Percentiles rank a stretch among this genome's conserved stretches.
Conservation (phyloP, 805 yeast species). For the Barnettozyma sucrosica region DNA sequence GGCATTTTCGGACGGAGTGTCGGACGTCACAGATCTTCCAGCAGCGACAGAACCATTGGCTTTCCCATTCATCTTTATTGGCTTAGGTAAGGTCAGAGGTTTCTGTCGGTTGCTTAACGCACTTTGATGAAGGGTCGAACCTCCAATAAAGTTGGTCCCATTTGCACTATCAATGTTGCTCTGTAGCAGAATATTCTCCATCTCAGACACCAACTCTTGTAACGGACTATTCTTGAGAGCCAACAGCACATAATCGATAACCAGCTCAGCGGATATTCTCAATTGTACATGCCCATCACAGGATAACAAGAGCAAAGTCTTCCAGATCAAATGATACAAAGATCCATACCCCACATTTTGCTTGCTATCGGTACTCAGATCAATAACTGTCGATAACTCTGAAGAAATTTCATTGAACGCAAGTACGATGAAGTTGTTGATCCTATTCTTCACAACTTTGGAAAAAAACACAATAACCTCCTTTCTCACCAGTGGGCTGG, state of each 20-base stretch:
- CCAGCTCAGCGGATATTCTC: constrained; percentile 59
- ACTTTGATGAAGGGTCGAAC: constrained; percentile 19
- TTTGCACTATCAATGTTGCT: constrained; percentile 25
- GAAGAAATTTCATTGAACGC: constrained; percentile 83
- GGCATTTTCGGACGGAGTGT: background rate
- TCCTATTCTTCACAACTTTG: constrained; percentile 62
- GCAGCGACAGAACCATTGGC: background rate
- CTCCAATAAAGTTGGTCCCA: constrained; percentile 6
- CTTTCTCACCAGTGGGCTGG: constrained; percentile 81
- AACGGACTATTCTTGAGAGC: constrained; percentile 52
- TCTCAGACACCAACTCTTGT: constrained; percentile 55
- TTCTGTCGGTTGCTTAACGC: constrained; percentile 22
- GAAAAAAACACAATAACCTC: constrained; percentile 78
- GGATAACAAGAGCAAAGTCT: constrained; percentile 67
- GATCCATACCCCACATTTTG: constrained; percentile 82
- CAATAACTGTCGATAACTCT: constrained; percentile 43
- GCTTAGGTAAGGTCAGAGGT: constrained; percentile 32
- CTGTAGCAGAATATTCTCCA: constrained; percentile 58
- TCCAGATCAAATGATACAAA: constrained; percentile 82
- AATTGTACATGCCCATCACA: constrained; percentile 89
- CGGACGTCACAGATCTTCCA: constrained; percentile 17
- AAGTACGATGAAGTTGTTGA: constrained; percentile 73
- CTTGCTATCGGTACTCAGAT: constrained; percentile 51
- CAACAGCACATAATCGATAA: constrained; percentile 67
- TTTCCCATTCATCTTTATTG: constrained; percentile 29